A percentile compares a stretch with the other conserved stretches of the same genome.
phyloP scores from a whole-genome alignment of 2,329 filamentous ascomycete genomes.

The Escovopsis sp. region DNA sequence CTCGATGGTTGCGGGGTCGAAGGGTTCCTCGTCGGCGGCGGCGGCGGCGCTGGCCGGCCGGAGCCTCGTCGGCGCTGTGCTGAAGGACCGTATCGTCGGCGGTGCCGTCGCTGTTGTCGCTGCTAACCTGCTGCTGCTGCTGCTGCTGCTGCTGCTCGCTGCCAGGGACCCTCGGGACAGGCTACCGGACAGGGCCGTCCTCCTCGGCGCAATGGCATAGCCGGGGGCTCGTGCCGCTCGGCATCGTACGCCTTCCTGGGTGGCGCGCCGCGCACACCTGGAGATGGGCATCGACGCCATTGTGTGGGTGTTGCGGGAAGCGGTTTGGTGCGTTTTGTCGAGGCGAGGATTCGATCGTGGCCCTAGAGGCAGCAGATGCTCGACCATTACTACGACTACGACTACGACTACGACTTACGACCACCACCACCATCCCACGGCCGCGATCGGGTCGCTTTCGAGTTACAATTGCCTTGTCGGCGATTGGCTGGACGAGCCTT shows the following conservation, averaged over 20 bases:
- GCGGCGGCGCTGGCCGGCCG: constrained; percentile 18
- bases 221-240: constrained; percentile 12
- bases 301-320: constrained; percentile 14
- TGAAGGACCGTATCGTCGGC: constrained; percentile 21
- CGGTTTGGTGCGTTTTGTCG: neutral
- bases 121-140: too few species aligned
- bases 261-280: constrained; percentile 25
- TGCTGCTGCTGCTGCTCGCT: too few species aligned
- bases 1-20: constrained; percentile 56
- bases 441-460: neutral
- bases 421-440: neutral
- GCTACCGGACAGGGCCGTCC: constrained; percentile 8
- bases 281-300: constrained; percentile 23
- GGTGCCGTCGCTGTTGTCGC: constrained; percentile 7
- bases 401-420: too few species aligned
- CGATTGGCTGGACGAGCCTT: constrained; percentile 10
- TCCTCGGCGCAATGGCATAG: constrained; percentile 11
- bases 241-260: constrained; percentile 18
- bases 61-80: constrained; percentile 15
- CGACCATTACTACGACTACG: neutral
- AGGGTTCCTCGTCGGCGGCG: constrained; percentile 38
- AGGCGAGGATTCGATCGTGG: too few species aligned
- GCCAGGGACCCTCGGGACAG: neutral
- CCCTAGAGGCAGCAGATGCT: too few species aligned
- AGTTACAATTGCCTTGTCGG: constrained; percentile 6